Conservation (phyloP, 306 rosid species). For the Chamaecrista fasciculata region DNA sequence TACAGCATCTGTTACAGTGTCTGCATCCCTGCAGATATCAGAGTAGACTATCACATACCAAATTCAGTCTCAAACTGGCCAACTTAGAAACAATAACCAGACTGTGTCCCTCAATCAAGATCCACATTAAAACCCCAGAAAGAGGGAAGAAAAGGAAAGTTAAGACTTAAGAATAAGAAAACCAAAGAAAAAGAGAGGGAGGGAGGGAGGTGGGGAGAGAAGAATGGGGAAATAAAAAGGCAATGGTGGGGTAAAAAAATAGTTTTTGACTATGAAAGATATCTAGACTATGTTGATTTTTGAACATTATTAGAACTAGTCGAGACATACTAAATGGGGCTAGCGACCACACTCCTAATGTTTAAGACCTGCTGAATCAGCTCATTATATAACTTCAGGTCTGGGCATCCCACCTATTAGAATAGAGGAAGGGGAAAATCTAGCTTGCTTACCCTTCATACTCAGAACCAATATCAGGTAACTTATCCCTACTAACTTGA, state of each 20-base stretch:
- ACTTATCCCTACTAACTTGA: conserved; percentile 61
- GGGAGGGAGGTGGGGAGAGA: background rate
- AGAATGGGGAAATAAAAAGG: too few species aligned
- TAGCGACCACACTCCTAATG: conserved; percentile 11
- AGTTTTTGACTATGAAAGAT: background rate
- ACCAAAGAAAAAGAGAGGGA: background rate
- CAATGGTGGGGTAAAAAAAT: conserved; percentile 7
- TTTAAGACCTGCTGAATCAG: background rate
- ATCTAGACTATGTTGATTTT: background rate
- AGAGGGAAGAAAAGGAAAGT: background rate
- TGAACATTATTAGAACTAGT: background rate
- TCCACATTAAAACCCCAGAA: background rate
- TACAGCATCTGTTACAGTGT: conserved; percentile 60
- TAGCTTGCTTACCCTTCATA: conserved; percentile 51
- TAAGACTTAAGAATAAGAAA: background rate
- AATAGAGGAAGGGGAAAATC: background rate
- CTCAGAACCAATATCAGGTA: conserved; percentile 60
- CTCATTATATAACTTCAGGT: conserved; percentile 23
- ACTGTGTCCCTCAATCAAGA: conserved; percentile 21
- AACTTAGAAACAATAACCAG: conserved; percentile 24
- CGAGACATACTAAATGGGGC: conserved; percentile 9
- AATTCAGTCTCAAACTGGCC: conserved; percentile 26
- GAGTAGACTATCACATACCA: conserved; percentile 26
- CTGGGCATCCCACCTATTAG: background rate
- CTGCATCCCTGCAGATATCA: conserved; percentile 65